phyloP scores from a whole-genome alignment of 106 monocot species.

The Dioscorea dumetorum region DNA sequence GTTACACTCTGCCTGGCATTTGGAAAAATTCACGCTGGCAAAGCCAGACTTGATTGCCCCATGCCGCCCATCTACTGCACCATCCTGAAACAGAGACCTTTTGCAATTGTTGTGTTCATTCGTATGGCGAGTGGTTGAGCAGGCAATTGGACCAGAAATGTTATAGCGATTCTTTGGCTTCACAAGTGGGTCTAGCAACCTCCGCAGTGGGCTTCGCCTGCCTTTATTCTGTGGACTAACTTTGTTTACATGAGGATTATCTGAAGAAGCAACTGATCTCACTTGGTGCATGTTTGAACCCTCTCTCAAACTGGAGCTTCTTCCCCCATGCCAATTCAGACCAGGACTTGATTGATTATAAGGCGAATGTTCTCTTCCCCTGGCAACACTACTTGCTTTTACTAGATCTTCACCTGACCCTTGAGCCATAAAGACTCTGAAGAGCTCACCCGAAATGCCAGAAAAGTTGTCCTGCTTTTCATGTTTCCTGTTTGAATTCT shows the following conservation, averaged over 20 bases:
- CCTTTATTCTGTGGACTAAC: slow-evolving; percentile 14
- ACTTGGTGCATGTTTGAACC: slow-evolving; percentile 5
- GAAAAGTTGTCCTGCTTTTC: too few relatives aligned
- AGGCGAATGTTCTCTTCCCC: slow-evolving; percentile 13
- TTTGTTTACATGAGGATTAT: slow-evolving; percentile 27
- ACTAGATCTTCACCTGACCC: neutral
- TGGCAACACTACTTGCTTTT: slow-evolving; percentile 3
- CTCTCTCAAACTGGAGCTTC: slow-evolving; percentile 40
- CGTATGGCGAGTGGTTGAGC: slow-evolving; percentile 7
- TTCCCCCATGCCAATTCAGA: slow-evolving; percentile 9
- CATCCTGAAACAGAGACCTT: slow-evolving; percentile 1
- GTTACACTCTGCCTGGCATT: neutral
- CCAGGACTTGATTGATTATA: neutral
- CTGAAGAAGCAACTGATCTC: slow-evolving; percentile 4
- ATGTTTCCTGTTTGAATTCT: too few relatives aligned
- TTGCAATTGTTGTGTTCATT: neutral
- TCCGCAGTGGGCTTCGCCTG: slow-evolving; percentile 52
- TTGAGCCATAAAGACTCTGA: too few relatives aligned
- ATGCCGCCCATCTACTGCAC: neutral
- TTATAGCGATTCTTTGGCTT: slow-evolving; percentile 33
- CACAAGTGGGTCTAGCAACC: slow-evolving; percentile 67
- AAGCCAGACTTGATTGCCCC: too few relatives aligned
- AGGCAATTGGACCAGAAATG: slow-evolving; percentile 3
- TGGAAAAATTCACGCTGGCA: neutral
- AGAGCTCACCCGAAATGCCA: too few relatives aligned